Conservation (phyloP, 2,329 filamentous ascomycete species). For the Nemania sp. region DNA sequence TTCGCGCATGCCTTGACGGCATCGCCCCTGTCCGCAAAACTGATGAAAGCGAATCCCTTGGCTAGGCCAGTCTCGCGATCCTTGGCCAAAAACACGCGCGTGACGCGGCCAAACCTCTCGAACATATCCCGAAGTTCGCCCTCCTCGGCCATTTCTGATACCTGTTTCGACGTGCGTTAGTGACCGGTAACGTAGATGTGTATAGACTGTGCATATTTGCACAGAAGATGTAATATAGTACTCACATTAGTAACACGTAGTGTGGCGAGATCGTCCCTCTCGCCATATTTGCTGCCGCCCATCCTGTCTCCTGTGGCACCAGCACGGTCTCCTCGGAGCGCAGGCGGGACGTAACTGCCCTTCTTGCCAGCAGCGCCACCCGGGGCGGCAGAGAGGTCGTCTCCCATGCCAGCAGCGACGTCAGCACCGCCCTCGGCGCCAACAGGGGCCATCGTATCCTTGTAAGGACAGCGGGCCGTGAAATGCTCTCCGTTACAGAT, state of each 20-base stretch:
- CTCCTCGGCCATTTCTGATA: constrained; percentile 97
- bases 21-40: constrained; percentile 89
- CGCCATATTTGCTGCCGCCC: constrained; percentile 85
- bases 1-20: constrained; percentile 94
- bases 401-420: constrained; percentile 66
- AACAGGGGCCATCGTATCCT: constrained; percentile 97
- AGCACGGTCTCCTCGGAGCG: constrained; percentile 79
- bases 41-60: constrained; percentile 99
- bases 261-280: constrained; percentile 95
- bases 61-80: constrained; percentile 95
- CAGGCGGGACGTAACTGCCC: constrained; percentile 93
- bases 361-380: constrained; percentile 71
- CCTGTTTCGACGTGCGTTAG: constrained; percentile 61
- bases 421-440: constrained; percentile 68
- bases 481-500: constrained; percentile 99
- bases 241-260: constrained; percentile 97
- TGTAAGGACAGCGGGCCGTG: constrained; percentile 98
- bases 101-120: constrained; percentile 95
- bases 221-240: constrained; percentile 53
- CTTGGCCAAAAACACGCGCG: constrained; percentile 96
- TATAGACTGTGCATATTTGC: background rate
- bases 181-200: background rate
- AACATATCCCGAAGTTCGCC: constrained; percentile 97
- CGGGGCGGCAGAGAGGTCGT: constrained; percentile 60
- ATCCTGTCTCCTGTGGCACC: constrained; percentile 81